Base-by-base conservation (phyloP, 306 rosid genomes). In the Quercus parvula region DNA sequence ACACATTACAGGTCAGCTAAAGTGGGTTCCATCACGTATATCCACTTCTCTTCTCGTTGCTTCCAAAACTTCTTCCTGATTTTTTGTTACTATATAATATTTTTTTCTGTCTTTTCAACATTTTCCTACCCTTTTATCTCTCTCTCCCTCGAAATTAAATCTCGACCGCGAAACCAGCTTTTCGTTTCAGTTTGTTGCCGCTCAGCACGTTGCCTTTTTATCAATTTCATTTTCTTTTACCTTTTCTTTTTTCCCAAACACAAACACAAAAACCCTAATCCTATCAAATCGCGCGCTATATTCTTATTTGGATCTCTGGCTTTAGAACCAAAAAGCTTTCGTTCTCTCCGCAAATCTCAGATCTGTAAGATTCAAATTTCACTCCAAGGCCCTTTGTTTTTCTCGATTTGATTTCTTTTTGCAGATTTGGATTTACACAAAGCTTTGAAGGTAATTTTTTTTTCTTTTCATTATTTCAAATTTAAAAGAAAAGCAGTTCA, bases 141-240 rank as follows among this genome's bases (percentile, higher is more conserved):
- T 82, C 86, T 81, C 81, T 79, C 79, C 77, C 77, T 79, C 79
- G 59, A 85, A 87, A 85, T 89, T 71, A 87, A 91, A 90, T 91
- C 92, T 89, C 79, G 81, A 81, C 94, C 97, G 90, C 89, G 90
- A 90, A 87, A 86, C 89, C 78, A 77, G 82, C 89, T 77, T 84
- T 85, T 86, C 82, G 79, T 85, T 89, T 87, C 86, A 74, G 81
- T 82, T 84, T 75, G 84, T 90, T 90, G 89, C 86, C 94, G 93
- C 97, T 71, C 83, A 79, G 77, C 44, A 59, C 81, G 77, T 82
- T 73, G 78, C 63, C 73, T 78, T 66, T 78, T 18, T 56, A 10
- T 41, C 46, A 41, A 8, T 41, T 41, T 41, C 11, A 11, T 41
- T 41, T 38, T 41, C 11, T 8, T 41, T 8, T 2, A 8, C 12